phyloP scores from a whole-genome alignment of 1,284 basidiomycete species.

The Austroboletus niveus region DNA sequence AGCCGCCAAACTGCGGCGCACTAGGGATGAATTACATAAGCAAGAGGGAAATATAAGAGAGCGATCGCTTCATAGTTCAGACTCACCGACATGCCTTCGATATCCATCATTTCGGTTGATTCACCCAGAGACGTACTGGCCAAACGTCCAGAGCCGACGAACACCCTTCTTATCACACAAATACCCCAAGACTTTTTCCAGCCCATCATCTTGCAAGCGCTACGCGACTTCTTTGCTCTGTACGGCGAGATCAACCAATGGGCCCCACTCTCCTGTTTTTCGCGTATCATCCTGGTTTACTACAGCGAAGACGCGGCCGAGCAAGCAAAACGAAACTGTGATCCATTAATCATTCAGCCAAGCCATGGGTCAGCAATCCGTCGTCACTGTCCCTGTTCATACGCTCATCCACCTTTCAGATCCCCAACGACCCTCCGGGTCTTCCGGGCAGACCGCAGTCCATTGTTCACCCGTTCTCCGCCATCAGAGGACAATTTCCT shows the following conservation, averaged over 20 bases:
- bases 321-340: constrained; percentile 57
- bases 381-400: constrained; percentile 1
- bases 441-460: constrained; percentile 76
- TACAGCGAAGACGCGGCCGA: constrained; percentile 63
- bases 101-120: constrained; percentile 27
- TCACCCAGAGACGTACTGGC: constrained; percentile 10
- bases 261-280: constrained; percentile 82
- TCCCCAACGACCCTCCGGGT: constrained; percentile 65
- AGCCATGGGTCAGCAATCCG: constrained; percentile 45
- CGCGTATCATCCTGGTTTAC: constrained; percentile 81
- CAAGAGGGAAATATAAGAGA: constrained; percentile 14
- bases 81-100: constrained; percentile 26
- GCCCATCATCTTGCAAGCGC: constrained; percentile 61
- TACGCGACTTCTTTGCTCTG: constrained; percentile 65
- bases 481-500: constrained; percentile 54
- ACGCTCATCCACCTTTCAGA: constrained; percentile 31
- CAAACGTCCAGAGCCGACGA: constrained; percentile 44
- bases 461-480: constrained; percentile 48
- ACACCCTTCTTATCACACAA: constrained; percentile 67
- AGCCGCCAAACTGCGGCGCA: constrained; percentile 15
- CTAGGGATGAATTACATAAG: constrained; percentile 22
- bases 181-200: constrained; percentile 70
- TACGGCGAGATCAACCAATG: constrained; percentile 83
- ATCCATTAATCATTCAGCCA: constrained; percentile 57
- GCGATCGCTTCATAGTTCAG: neutral